These are phyloP conservation scores for Pilasporangium apinafurcum DNA, from an alignment of 352 stramenopile genomes.

Conservation along the genomic window DNA sequence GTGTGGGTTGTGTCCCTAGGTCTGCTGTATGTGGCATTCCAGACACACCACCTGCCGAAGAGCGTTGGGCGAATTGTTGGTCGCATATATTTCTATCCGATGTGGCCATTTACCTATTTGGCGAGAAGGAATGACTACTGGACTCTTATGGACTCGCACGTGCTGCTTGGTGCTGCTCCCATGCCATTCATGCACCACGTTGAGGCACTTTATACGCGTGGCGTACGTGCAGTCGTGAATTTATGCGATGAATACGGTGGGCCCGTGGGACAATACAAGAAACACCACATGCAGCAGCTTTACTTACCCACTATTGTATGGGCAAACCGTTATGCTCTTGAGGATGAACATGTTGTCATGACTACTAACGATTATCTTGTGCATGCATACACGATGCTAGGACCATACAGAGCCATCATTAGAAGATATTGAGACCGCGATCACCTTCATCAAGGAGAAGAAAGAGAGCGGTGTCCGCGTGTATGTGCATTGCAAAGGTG, in stretches of 20 bases:
- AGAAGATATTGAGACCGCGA: slow-evolving; percentile 53
- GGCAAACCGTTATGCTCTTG: slow-evolving; percentile 11
- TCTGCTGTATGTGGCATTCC: slow-evolving; percentile 81
- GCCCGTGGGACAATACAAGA: slow-evolving; percentile 81
- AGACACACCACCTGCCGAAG: slow-evolving; percentile 84
- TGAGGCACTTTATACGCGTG: slow-evolving; percentile 61
- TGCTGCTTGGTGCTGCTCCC: slow-evolving; percentile 88
- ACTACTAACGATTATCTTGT: slow-evolving; percentile 8
- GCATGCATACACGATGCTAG: slow-evolving; percentile 8
- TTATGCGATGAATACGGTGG: slow-evolving; percentile 95
- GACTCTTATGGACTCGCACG: slow-evolving; percentile 89
- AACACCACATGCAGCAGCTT: slow-evolving; percentile 86
- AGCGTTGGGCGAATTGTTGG: slow-evolving; percentile 73
- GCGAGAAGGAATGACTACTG: slow-evolving; percentile 86
- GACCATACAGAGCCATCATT: slow-evolving; percentile 83
- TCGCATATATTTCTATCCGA: slow-evolving; percentile 89
- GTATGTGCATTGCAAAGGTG: slow-evolving; percentile 96
- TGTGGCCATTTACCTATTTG: slow-evolving; percentile 89
- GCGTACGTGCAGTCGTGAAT: slow-evolving; percentile 91
- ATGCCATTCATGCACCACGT: slow-evolving; percentile 88
- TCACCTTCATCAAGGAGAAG: slow-evolving; percentile 89
- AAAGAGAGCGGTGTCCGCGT: slow-evolving; percentile 78
- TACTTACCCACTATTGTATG: slow-evolving; percentile 88
- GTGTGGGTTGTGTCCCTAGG: slow-evolving; percentile 16
- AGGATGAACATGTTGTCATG: background rate